Conservation (phyloP, 441 rosid species). For the Manihot esculenta region DNA sequence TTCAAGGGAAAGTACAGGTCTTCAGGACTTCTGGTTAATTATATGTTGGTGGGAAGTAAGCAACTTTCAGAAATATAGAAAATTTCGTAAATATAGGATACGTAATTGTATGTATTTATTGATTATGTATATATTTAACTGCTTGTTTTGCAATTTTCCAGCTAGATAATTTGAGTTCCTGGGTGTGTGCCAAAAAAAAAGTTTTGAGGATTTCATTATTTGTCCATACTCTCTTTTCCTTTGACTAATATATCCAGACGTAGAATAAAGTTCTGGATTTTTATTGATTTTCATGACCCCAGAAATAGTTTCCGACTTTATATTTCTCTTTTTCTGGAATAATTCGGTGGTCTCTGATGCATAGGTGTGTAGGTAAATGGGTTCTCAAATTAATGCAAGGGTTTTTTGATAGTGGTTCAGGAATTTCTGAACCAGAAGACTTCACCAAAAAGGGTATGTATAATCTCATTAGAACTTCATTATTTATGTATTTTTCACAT, state of each 20-base stretch:
- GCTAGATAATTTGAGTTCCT: conserved; percentile 4
- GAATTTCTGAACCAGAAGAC: conserved; percentile 58
- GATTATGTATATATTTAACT: too few species aligned
- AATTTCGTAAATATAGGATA: background rate
- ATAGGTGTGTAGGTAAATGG: conserved; percentile 94
- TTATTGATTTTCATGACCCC: background rate
- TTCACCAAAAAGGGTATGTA: conserved; percentile 38
- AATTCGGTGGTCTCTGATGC: conserved; percentile 16
- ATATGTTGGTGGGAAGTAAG: background rate
- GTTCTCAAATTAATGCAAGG: conserved; percentile 65
- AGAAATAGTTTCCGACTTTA: background rate
- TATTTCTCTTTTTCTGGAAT: background rate
- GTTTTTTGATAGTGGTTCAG: conserved; percentile 48
- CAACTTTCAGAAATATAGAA: background rate
- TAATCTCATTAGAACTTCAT: conserved; percentile 10
- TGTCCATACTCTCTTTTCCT: too few species aligned
- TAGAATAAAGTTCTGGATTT: background rate
- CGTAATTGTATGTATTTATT: background rate
- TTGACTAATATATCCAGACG: background rate
- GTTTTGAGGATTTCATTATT: background rate
- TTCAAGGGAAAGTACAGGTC: background rate
- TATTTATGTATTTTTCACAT: conserved; percentile 14
- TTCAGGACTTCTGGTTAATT: background rate
- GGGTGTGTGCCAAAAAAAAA: too few species aligned
- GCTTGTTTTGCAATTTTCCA: background rate